A percentile compares a stretch with the other conserved stretches of the same genome.
Evolutionary conservation across 345 rosid genomes (phyloP).

Genomic region (Acer saccharum): DNA sequence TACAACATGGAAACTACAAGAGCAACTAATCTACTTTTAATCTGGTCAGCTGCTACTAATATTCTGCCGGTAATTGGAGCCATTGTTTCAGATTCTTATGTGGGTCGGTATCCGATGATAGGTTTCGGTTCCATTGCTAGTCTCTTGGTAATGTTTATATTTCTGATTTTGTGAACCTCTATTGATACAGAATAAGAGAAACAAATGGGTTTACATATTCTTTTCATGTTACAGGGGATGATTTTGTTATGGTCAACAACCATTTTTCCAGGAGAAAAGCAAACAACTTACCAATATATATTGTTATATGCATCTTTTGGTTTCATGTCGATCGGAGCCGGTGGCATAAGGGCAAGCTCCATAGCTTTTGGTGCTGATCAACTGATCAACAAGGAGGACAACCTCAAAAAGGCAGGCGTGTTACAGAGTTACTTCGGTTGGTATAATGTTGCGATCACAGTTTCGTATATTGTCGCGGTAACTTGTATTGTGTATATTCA

Average conservation of each 20-base stretch:
- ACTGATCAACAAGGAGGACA: constrained; percentile 19
- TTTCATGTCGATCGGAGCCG: constrained; percentile 35
- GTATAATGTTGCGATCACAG: constrained; percentile 32
- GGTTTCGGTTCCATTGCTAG: constrained; percentile 22
- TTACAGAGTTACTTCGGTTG: constrained; percentile 36
- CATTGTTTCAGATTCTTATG: constrained; percentile 32
- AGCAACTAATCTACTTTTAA: constrained; percentile 12
- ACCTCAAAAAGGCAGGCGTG: constrained; percentile 24
- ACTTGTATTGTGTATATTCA: constrained; percentile 37
- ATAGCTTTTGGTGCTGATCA: constrained; percentile 44
- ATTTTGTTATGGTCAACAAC: constrained; percentile 31
- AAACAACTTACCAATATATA: constrained; percentile 14
- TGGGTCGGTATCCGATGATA: constrained; percentile 15
- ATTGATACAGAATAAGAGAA: no score
- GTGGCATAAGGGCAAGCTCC: constrained; percentile 37
- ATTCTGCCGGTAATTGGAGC: constrained; percentile 34
- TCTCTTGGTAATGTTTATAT: constrained; percentile 22
- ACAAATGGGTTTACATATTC: not conserved
- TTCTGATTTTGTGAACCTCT: no score
- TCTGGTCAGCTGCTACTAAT: constrained; percentile 29
- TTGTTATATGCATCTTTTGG: constrained; percentile 24
- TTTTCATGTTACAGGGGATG: constrained; percentile 29
- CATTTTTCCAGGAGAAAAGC: constrained; percentile 25
- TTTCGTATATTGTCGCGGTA: constrained; percentile 19
- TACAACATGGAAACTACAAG: constrained; percentile 21